Evolutionary conservation across 441 rosid genomes (phyloP).

Genomic region (Eruca vesicaria): DNA sequence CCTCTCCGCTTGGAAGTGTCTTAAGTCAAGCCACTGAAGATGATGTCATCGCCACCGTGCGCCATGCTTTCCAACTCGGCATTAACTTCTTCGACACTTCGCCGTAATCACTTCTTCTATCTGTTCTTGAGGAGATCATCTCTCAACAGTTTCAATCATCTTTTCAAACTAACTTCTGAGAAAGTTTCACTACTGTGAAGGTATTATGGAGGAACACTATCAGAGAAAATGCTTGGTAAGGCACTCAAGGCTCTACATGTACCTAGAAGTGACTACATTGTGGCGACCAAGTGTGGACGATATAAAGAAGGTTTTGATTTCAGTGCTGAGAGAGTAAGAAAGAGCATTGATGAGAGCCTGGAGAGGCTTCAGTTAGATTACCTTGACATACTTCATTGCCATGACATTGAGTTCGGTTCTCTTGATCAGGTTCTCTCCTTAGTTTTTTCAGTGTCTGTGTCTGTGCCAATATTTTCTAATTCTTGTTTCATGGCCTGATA

Average conservation of each 20-base stretch:
- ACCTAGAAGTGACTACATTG: constrained; percentile 72
- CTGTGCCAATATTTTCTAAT: not conserved
- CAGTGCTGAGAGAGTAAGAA: constrained; percentile 83
- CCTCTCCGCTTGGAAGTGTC: constrained; percentile 80
- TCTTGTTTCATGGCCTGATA: constrained; percentile 36
- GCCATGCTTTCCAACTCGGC: constrained; percentile 74
- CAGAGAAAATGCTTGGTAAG: constrained; percentile 91
- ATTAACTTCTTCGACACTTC: constrained; percentile 97
- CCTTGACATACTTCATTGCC: constrained; percentile 89
- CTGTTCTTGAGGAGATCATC: not conserved
- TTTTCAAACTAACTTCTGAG: no score
- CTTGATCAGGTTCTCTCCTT: constrained; percentile 43
- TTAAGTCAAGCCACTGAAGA: constrained; percentile 76
- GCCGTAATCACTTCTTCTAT: constrained; percentile 52
- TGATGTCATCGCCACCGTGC: constrained; percentile 77
- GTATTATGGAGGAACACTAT: constrained; percentile 83
- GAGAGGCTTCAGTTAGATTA: constrained; percentile 80
- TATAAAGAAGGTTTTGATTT: constrained; percentile 81
- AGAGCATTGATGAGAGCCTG: constrained; percentile 90
- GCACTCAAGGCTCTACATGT: constrained; percentile 75
- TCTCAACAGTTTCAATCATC: no score
- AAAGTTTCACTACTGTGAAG: no score
- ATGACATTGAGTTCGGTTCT: constrained; percentile 63
- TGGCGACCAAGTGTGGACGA: constrained; percentile 88
- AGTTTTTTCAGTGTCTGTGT: not conserved